Evolutionary conservation across 345 rosid species (phyloP), one percentile per base, ranked within the genome.

Genomic region (Camelina laxa): DNA sequence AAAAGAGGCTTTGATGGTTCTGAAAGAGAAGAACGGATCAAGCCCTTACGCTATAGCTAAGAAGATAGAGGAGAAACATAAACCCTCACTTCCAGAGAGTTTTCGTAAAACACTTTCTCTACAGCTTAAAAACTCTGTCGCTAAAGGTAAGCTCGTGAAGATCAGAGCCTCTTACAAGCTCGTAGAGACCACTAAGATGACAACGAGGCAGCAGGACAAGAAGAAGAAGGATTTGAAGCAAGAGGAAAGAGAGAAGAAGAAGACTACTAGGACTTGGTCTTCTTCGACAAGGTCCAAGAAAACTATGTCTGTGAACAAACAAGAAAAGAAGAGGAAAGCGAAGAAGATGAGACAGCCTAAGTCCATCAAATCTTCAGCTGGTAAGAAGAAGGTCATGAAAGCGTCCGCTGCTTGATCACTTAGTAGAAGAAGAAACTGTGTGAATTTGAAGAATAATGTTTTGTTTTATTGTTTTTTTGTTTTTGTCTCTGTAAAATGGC

Each of bases 91-190:
- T 0, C 97, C 98, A 0, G 82, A 80, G 33, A 93, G 82, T 70
- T 93, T 91, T 76, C 79, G 84, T 86, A 93, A 88, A 74, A 91
- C 80, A 2, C 55, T 93, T 20, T 82, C 81, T 19, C 78, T 88
- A 9, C 97, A 91, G 61, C 71, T 93, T 30, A 91, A 93, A 72
- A 91, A 91, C 83, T 91, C 86, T 0, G 85, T 82, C 0, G 69
- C 84, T 2, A 88, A 79, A 67, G 92, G 93, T 16, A 93, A 88
- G 77, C 85, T 93, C 8, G 76, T 76, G 59, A 91, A 93, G 88
- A 83, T 93, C 80, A 93, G 75, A 80, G 98, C 93, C 3, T 91
- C 97, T 4, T 93, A 87, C 79, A 91, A 90, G 84, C 87, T 93
- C 16, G 65, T 86, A 0, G 91, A 83, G 56, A 33, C 72, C 2